Base-by-base conservation (phyloP, 164 flowering plant genomes). In the Liquidambar formosana region DNA sequence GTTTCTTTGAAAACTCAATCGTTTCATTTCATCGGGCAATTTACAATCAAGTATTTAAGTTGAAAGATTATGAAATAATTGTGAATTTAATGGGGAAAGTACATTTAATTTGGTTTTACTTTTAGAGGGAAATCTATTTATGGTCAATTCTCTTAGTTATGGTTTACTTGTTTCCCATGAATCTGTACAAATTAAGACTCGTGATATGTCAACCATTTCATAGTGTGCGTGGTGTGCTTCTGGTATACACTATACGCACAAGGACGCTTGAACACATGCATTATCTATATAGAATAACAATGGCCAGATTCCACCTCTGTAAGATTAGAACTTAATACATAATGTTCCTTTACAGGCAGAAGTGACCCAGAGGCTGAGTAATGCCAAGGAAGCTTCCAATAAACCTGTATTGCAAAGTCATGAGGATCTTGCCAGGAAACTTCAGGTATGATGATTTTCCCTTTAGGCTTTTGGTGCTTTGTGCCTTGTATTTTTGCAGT, bases 381-480 rank as follows among this genome's bases (percentile, higher is more conserved):
- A 79, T 81, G 88, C 89, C 1, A 93, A 90, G 73, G 98, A 88
- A 78, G 77, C 82, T 0, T 76, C 88, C 28, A 84, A 74, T 69
- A 91, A 85, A 71, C 83, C 91, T 67, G 75, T 74, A 22, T 59
- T 83, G 71, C 90, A 85, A 60, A 89, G 91, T 73, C 99, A 95
- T 69, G 93, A 87, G 78, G 97, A 93, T 82, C 93, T 93, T 70
- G 99, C 97, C 23, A 90, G 54, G 83, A 95, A 93, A 83, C 96
- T 95, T 79, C 96, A 91, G 96, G 99, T 95, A 56, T 33, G 41
- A 33, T 33, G n/a, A n/a, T n/a, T n/a, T n/a, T n/a, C n/a, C 41
- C 4, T 6, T 33, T 33, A 33, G 6, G 41, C 6, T 33, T 33
- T 33, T 33, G 41, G 6, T 33, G 41, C 6, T 33, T 33, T 33